phyloP scores from a whole-genome alignment of 2,329 filamentous ascomycete species.

The Pseudophaeomoniella oleicola region DNA sequence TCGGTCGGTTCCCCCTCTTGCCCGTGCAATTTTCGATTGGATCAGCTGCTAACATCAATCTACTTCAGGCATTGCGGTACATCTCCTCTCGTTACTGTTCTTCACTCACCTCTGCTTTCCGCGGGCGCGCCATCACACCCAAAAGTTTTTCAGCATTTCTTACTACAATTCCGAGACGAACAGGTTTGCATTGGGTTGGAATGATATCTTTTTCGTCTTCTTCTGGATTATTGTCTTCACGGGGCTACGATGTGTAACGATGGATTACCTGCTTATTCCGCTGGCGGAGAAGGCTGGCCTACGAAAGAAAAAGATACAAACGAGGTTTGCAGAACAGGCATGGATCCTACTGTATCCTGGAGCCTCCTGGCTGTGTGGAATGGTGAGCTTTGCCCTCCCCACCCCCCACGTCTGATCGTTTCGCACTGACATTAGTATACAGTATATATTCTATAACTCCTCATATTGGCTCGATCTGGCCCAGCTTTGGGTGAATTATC shows the following conservation, averaged over 20 bases:
- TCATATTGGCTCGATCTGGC: slow-evolving; percentile 63
- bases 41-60: background rate
- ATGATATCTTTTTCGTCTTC: slow-evolving; percentile 64
- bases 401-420: slow-evolving; percentile 4
- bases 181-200: slow-evolving; percentile 59
- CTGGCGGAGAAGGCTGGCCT: slow-evolving; percentile 60
- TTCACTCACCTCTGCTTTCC: slow-evolving; percentile 74
- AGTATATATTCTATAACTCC: slow-evolving; percentile 72
- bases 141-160: slow-evolving; percentile 75
- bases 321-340: slow-evolving; percentile 84
- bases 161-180: slow-evolving; percentile 60
- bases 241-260: slow-evolving; percentile 64
- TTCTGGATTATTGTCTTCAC: slow-evolving; percentile 78
- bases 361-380: slow-evolving; percentile 67
- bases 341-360: slow-evolving; percentile 79
- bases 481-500: slow-evolving; percentile 76
- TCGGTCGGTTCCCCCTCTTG: slow-evolving; percentile 9
- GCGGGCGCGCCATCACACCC: slow-evolving; percentile 61
- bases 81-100: slow-evolving; percentile 68
- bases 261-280: slow-evolving; percentile 78
- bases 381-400: slow-evolving; percentile 44
- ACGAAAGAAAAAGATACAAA: slow-evolving; percentile 54
- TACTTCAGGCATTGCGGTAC: slow-evolving; percentile 60
- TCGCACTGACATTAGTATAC: slow-evolving; percentile 1
- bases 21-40: background rate